Percentiles rank a stretch among this genome's conserved stretches.
phyloP scores from a whole-genome alignment of 108 stramenopile genomes.

The Cafeteria roenbergensis region DNA sequence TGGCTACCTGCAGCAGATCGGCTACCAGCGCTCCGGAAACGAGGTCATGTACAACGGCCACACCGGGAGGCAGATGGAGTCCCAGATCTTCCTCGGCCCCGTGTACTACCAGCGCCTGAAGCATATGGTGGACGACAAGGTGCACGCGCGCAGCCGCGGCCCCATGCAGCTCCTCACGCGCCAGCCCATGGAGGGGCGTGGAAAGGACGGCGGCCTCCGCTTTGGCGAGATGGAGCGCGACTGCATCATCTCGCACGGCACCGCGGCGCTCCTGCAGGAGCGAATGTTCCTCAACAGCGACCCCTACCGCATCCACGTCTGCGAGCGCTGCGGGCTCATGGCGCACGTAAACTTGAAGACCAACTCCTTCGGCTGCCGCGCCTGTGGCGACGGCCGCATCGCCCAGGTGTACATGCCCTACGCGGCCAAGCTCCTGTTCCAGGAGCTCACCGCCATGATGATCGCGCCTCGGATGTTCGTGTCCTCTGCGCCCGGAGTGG shows the following conservation, averaged over 20 bases:
- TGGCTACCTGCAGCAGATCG: conserved; percentile 73
- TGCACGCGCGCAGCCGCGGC: conserved; percentile 90
- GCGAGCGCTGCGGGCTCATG: conserved; percentile 85
- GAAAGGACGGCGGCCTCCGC: conserved; percentile 89
- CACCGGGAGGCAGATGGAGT: conserved; percentile 80
- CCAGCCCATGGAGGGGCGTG: conserved; percentile 95
- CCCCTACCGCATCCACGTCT: conserved; percentile 88
- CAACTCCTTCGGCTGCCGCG: conserved; percentile 50
- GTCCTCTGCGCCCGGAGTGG: neutral
- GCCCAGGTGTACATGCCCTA: conserved; percentile 44
- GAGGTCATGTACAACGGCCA: conserved; percentile 95
- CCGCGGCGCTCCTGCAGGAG: conserved; percentile 91
- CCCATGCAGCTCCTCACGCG: conserved; percentile 92
- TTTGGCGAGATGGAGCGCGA: conserved; percentile 99
- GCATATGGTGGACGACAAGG: conserved; percentile 99
- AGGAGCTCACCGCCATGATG: conserved; percentile 52
- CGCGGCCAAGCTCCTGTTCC: conserved; percentile 55
- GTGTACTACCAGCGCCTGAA: conserved; percentile 98
- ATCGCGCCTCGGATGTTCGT: conserved; percentile 32
- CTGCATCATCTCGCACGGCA: conserved; percentile 96
- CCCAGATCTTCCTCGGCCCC: conserved; percentile 94
- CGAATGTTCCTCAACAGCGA: conserved; percentile 92
- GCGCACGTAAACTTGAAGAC: conserved; percentile 82
- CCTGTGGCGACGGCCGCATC: conserved; percentile 12
- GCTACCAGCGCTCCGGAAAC: conserved; percentile 90